Evolutionary conservation across 1,284 basidiomycete genomes (phyloP).

Genomic region (Veloboletus limbatus): DNA sequence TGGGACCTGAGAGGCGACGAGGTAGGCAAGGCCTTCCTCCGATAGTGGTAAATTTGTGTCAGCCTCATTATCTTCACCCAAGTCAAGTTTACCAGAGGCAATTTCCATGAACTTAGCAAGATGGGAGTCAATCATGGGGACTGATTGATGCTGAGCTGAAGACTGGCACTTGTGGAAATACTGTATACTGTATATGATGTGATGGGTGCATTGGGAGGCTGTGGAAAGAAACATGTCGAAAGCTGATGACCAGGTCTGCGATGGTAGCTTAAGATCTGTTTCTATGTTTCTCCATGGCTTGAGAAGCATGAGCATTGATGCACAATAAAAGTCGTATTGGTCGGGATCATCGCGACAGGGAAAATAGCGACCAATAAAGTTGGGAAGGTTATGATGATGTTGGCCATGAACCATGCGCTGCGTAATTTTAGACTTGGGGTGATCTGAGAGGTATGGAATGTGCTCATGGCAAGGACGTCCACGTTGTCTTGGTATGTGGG

Average conservation of each 20-base stretch:
- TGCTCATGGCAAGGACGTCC: too few species aligned
- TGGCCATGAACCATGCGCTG: too few species aligned
- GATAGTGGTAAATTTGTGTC: background rate
- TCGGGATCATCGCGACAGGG: background rate
- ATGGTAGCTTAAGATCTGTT: background rate
- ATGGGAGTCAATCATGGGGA: too few species aligned
- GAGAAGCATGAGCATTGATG: background rate
- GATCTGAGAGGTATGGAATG: too few species aligned
- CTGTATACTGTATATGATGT: background rate
- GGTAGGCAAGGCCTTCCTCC: background rate
- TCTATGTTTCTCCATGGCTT: background rate
- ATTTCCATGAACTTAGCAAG: background rate
- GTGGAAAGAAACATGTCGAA: background rate
- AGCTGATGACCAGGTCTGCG: background rate
- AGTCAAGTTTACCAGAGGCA: background rate
- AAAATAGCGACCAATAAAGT: background rate
- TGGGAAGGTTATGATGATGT: too few species aligned
- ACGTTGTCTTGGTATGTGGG: too few species aligned
- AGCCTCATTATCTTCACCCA: background rate
- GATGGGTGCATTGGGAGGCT: background rate
- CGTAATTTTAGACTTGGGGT: too few species aligned
- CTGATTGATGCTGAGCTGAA: background rate
- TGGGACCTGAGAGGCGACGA: background rate
- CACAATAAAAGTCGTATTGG: background rate
- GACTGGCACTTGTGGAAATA: background rate